Evolutionary conservation across 768 basidiomycete species (phyloP).

Genomic region (Mycena vitilis): DNA sequence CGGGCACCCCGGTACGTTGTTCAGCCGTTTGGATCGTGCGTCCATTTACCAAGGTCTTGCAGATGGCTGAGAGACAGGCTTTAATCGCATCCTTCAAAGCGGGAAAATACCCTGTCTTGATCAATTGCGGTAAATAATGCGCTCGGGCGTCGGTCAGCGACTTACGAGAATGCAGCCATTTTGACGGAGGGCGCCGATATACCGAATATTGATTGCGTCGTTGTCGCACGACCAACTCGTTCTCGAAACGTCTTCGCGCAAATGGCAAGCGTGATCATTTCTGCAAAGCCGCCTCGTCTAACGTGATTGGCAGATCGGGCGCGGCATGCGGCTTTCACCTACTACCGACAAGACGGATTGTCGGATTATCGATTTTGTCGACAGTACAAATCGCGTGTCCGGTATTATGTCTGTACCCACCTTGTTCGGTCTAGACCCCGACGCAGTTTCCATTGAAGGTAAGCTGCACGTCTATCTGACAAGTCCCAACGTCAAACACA

Average conservation of each 20-base stretch:
- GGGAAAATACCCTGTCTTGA: conserved; percentile 83
- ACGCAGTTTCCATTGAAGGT: conserved; percentile 73
- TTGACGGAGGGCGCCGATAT: conserved; percentile 96
- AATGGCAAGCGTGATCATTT: conserved; percentile 68
- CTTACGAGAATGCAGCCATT: conserved; percentile 63
- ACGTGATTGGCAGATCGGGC: conserved; percentile 74
- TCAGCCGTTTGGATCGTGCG: background rate
- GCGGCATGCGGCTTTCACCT: conserved; percentile 90
- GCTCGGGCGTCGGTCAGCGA: background rate
- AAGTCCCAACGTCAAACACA: conserved; percentile 17
- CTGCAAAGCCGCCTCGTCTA: conserved; percentile 1
- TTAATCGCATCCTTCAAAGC: conserved; percentile 75
- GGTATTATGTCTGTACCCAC: conserved; percentile 86
- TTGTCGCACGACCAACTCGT: conserved; percentile 89
- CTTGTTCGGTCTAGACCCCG: conserved; percentile 87
- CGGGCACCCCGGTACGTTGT: conserved; percentile 64
- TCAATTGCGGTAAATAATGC: conserved; percentile 84
- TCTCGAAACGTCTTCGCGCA: conserved; percentile 92
- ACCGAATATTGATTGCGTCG: conserved; percentile 91
- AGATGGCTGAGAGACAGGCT: conserved; percentile 65
- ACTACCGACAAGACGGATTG: conserved; percentile 85
- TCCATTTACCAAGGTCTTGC: background rate
- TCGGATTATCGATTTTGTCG: conserved; percentile 91
- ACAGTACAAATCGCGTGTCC: conserved; percentile 72
- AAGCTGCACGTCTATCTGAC: conserved; percentile 10